phyloP scores from a whole-genome alignment of 352 stramenopile genomes.

The Globisporangium okanoganense region DNA sequence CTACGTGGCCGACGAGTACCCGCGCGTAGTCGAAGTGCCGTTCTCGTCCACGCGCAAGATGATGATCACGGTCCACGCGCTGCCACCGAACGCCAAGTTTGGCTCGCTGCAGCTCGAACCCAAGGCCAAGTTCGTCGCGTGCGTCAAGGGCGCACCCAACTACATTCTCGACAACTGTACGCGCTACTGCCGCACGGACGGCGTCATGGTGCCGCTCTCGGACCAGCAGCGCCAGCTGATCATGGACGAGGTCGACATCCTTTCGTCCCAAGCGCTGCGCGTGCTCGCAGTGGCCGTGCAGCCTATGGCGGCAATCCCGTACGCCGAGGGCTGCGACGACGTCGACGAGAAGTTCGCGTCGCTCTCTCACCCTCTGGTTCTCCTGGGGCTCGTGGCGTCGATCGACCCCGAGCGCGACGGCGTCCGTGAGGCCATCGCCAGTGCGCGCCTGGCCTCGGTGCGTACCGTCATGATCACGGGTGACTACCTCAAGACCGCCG shows the following conservation, averaged over 20 bases:
- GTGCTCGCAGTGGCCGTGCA: conserved; percentile 91
- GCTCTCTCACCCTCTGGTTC: conserved; percentile 75
- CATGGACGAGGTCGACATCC: conserved; percentile 47
- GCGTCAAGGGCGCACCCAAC: conserved; percentile 68
- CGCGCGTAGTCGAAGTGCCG: conserved; percentile 86
- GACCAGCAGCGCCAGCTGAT: conserved; percentile 47
- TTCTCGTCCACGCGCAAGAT: conserved; percentile 95
- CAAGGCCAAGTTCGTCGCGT: conserved; percentile 44
- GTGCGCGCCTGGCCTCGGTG: conserved; percentile 45
- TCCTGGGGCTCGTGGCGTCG: conserved; percentile 92
- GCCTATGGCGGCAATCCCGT: conserved; percentile 46
- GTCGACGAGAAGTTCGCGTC: conserved; percentile 67
- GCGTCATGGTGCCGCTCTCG: conserved; percentile 36
- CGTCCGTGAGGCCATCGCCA: conserved; percentile 50
- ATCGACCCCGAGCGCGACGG: conserved; percentile 78
- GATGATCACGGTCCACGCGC: conserved; percentile 86
- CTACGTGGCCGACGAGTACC: conserved; percentile 46
- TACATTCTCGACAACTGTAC: conserved; percentile 71
- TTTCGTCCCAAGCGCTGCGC: conserved; percentile 76
- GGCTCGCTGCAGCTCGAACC: conserved; percentile 30
- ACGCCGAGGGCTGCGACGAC: conserved; percentile 36
- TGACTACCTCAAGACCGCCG: conserved; percentile 93
- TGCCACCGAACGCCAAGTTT: conserved; percentile 38
- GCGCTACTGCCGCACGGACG: conserved; percentile 46
- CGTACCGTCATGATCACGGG: conserved; percentile 93